Evolutionary conservation across 2,329 filamentous ascomycete genomes (phyloP), one percentile per base, ranked within the genome.

Genomic region (Pyrenochaeta sp.): DNA sequence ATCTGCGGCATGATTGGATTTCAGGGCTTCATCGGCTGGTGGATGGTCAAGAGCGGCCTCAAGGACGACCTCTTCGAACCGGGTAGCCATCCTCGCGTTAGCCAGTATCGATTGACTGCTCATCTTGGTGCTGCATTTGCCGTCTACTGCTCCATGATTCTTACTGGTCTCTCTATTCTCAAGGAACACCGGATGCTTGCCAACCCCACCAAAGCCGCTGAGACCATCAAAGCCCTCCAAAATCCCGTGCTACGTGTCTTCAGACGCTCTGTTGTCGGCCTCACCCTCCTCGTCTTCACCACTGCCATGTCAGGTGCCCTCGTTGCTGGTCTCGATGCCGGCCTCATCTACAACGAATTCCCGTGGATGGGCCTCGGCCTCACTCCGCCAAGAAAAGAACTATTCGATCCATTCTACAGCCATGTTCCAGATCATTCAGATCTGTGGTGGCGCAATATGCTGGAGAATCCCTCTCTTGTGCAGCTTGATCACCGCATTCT

Each of bases 321-420:
- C 2, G 95, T 99, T 29, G 95, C 95, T 6, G 95, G 95, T 29
- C 87, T 99, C 12, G 95, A 99, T 72, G 95, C 95, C 7, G 95
- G 95, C 7, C 83, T 99, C 51, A 98, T 99, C 77, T 99, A 99
- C 82, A 99, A 99, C 75, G 92, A 99, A 77, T 98, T 99, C 75
- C 95, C 95, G 6, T 91, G 85, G 77, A 99, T 99, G 95, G 95
- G 95, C 7, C 77, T 86, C 3, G 92, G 92, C 10, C 80, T 96
- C 18, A 83, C 91, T 0, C 94, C 94, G 1, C 94, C 94, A 0
- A 86, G 84, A 69, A 83, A 86, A 9, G 94, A 98, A 79, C 87
- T 98, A 29, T 92, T 91, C 76, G 89, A 94, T 69, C 81, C 85
- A 32, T 96, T 92, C 79, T 97, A 97, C 83, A 89, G 87, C 52